Evolutionary conservation across 169 alveolate species (phyloP).

Genomic region (Besnoitia besnoiti): DNA sequence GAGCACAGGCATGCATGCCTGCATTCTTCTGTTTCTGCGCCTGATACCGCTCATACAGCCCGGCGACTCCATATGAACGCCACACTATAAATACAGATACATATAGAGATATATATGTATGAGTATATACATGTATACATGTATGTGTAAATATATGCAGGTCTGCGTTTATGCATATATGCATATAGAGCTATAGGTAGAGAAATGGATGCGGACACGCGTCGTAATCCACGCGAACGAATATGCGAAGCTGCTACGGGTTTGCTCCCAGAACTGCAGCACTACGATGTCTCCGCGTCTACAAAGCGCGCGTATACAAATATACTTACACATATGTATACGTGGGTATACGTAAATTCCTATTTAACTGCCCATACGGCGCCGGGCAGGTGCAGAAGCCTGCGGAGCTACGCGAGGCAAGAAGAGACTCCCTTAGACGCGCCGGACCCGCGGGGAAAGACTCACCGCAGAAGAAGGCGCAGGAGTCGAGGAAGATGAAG

Average conservation of each 20-base stretch:
- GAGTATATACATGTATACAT: too few relatives aligned
- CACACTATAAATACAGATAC: not conserved
- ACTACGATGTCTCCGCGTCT: too few relatives aligned
- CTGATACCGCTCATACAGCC: not conserved
- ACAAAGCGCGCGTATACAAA: too few relatives aligned
- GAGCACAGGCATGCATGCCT: too few relatives aligned
- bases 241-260: not conserved
- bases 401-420: not conserved
- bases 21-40: not conserved
- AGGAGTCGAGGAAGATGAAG: slow-evolving; percentile 26
- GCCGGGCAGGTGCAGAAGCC: not conserved
- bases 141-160: too few relatives aligned
- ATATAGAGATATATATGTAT: too few relatives aligned
- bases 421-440: not conserved
- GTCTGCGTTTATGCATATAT: too few relatives aligned
- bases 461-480: slow-evolving; percentile 19
- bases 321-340: not conserved
- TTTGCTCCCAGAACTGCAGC: too few relatives aligned
- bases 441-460: not conserved
- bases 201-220: not conserved
- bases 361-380: not conserved
- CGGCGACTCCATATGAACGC: not conserved
- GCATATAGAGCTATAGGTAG: not conserved
- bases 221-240: not conserved
- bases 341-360: not conserved